Base-by-base conservation (phyloP, 495 filamentous ascomycete genomes). In the Cercophora newfieldiana region DNA sequence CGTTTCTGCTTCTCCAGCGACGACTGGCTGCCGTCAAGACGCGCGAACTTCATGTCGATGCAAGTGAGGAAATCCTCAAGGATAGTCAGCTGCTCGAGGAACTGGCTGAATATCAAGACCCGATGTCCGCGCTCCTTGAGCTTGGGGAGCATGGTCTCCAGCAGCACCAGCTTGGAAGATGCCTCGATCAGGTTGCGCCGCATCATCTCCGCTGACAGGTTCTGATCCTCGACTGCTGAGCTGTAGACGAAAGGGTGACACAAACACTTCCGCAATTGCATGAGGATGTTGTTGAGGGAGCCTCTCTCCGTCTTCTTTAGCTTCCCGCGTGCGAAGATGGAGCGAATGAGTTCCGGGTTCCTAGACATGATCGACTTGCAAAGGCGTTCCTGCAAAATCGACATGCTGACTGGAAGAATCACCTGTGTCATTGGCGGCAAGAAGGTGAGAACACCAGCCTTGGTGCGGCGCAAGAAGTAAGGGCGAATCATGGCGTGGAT, bases 241-340 rank as follows among this genome's bases (percentile, higher is more conserved):
- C 86, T 97, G 80, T 97, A 99, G 28, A 97, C 86, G 71, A 97
- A 99, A 1, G 95, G 96, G 76, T 99, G 95, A 66, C 93, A 94
- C 7, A 99, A 83, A 67, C 92, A 96, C 74, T 97, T 97, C 1
- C 95, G 89, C 14, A 99, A 85, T 74, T 98, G 94, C 86, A 97
- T 92, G 26, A 99, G 80, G 33, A 98, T 97, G 69, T 98, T 99
- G 78, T 87, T 95, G 58, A 99, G 73, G 62, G 87, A 94, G 22
- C 89, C 88, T 1, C 88, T 83, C 61, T 99, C 95, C 2, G 78
- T 78, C 19, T 85, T 79, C 66, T 89, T 90, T 28, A 91, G 77
- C 66, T 86, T 82, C n/a, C 81, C 78, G 28, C 81, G 82, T 1
- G 85, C 82, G 71, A 97, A 91, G 26, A 99, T 91, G 0, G 94